Conservation (phyloP, 2,329 filamentous ascomycete genomes). For the Zymoseptoria brevis region DNA sequence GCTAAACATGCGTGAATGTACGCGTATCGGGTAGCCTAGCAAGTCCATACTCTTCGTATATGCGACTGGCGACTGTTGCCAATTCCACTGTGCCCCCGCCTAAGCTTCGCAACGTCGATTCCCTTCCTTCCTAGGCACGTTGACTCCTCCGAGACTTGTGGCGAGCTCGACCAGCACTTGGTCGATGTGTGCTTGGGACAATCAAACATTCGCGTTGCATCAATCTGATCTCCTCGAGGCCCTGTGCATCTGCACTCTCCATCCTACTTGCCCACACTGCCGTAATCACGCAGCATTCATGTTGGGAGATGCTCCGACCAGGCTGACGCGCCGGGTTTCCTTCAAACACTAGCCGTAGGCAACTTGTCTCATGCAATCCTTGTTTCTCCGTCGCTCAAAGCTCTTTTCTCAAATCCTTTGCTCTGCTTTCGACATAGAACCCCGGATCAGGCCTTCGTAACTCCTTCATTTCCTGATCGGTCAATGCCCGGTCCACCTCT, state of each 20-base stretch:
- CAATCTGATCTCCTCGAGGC: not conserved
- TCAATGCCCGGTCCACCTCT: conserved; percentile 62
- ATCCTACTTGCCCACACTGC: not conserved
- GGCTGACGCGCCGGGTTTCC: too few relatives aligned
- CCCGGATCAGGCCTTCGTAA: conserved; percentile 68
- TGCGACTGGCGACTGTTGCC: too few relatives aligned
- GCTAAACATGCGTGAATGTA: too few relatives aligned
- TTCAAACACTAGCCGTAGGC: not conserved
- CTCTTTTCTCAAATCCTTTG: conserved; percentile 11
- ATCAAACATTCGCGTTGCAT: not conserved
- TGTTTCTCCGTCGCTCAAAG: not conserved
- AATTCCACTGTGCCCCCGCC: too few relatives aligned
- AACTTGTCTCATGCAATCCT: not conserved
- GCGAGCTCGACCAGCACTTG: not conserved
- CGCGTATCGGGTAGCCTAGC: too few relatives aligned
- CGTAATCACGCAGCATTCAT: not conserved
- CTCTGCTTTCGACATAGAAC: conserved; percentile 65
- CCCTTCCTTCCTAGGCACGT: too few relatives aligned
- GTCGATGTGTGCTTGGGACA: not conserved
- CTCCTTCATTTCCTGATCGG: conserved; percentile 59
- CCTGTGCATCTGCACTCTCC: not conserved
- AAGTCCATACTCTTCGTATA: too few relatives aligned
- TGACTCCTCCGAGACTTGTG: not conserved
- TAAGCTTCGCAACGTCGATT: too few relatives aligned
- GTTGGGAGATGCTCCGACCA: not conserved